phyloP scores from a whole-genome alignment of 441 rosid species.

The Raphanus hybrid region DNA sequence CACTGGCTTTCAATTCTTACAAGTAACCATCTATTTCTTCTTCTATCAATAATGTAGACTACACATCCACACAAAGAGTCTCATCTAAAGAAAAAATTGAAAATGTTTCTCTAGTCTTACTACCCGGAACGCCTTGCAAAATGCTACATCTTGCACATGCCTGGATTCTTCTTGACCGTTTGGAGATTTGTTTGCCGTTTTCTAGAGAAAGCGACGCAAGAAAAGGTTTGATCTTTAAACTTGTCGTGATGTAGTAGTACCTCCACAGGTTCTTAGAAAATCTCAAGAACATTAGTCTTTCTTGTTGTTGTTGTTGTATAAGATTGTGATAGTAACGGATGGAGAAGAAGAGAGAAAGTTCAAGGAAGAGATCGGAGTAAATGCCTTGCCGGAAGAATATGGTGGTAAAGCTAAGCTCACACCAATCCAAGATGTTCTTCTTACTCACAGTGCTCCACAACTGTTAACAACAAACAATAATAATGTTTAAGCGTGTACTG shows the following conservation, averaged over 20 bases:
- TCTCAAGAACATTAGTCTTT: not conserved
- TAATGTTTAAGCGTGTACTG: not conserved
- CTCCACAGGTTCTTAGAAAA: not conserved
- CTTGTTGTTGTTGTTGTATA: not conserved
- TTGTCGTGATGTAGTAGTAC: not conserved
- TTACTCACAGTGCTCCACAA: constrained; percentile 45
- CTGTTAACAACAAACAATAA: constrained; percentile 19
- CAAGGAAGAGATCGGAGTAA: constrained; percentile 54
- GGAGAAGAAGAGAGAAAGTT: constrained; percentile 55
- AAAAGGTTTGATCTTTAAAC: constrained; percentile 59
- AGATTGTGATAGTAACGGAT: constrained; percentile 44
- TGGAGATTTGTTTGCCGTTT: constrained; percentile 83
- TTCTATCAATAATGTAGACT: not conserved
- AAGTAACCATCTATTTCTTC: constrained; percentile 48
- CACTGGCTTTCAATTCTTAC: constrained; percentile 83
- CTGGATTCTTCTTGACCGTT: constrained; percentile 65
- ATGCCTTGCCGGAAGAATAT: constrained; percentile 64
- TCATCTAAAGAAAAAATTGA: not conserved
- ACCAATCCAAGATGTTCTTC: constrained; percentile 56
- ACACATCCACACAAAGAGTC: not conserved
- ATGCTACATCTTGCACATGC: constrained; percentile 74
- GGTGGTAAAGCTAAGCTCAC: constrained; percentile 74
- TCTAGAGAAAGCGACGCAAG: constrained; percentile 79
- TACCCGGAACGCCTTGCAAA: constrained; percentile 89
- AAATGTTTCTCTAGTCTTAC: constrained; percentile 58